These are phyloP conservation scores for Selaginella tamariscina DNA, from an alignment of 75 land plant genomes.

Conservation along the genomic window DNA sequence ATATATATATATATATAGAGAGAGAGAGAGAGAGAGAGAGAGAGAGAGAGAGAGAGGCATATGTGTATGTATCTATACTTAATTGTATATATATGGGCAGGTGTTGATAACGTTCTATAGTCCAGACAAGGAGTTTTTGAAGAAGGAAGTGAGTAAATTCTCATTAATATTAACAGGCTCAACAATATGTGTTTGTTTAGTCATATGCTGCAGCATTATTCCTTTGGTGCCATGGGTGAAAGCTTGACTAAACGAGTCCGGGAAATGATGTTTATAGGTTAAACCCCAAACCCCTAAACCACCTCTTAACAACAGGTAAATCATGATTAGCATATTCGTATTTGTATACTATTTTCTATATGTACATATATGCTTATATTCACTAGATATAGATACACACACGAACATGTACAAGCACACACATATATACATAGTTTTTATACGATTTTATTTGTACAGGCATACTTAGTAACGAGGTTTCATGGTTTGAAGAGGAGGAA, in stretches of 20 bases:
- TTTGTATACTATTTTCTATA: not conserved
- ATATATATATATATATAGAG: not conserved
- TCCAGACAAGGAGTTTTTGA: constrained; percentile 19
- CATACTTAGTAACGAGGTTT: constrained; percentile 34
- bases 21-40: too few species aligned
- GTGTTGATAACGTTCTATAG: constrained; percentile 16
- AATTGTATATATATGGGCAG: too few species aligned
- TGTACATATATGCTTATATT: not conserved
- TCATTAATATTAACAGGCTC: constrained; percentile 23
- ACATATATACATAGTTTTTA: not conserved
- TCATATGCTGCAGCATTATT: constrained; percentile 28
- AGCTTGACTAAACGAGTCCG: constrained; percentile 27
- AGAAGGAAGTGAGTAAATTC: constrained; percentile 25
- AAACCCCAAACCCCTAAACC: too few species aligned
- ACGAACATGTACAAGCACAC: not conserved
- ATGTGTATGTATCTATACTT: too few species aligned
- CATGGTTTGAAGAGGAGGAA: constrained; percentile 35
- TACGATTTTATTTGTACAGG: constrained; percentile 17
- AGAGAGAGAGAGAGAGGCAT: too few species aligned
- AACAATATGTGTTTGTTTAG: constrained; percentile 14
- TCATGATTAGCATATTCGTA: not conserved
- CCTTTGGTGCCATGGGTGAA: constrained; percentile 28
- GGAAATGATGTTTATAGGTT: constrained; percentile 23
- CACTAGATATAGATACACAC: not conserved
- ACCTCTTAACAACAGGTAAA: not conserved